Evolutionary conservation across 805 yeast species (phyloP).

Genomic region (Zygosaccharomyces bisporus): DNA sequence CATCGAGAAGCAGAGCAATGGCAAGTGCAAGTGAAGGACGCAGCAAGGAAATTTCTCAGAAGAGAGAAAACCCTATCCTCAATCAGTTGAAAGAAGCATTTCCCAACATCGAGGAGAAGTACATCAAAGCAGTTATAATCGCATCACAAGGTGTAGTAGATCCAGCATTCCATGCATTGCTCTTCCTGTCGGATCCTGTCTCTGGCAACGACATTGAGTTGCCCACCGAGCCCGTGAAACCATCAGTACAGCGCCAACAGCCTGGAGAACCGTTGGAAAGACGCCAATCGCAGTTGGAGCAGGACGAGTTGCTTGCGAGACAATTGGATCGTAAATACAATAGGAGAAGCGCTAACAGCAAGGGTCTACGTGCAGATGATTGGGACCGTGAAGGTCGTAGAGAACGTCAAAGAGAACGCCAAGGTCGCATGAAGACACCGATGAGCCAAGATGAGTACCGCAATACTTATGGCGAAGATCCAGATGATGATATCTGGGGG

Average conservation of each 20-base stretch:
- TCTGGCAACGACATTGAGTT: constrained; percentile 48
- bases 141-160: constrained; percentile 81
- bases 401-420: constrained; percentile 28
- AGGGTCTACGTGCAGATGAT: constrained; percentile 12
- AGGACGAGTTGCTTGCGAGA: constrained; percentile 83
- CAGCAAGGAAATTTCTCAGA: constrained; percentile 4
- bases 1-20: constrained; percentile 21
- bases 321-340: constrained; percentile 65
- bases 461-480: constrained; percentile 33
- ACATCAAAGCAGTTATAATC: constrained; percentile 72
- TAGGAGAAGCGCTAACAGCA: constrained; percentile 13
- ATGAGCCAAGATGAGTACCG: constrained; percentile 17
- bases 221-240: constrained; percentile 36
- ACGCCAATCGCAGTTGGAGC: constrained; percentile 46
- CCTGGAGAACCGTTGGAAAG: constrained; percentile 29
- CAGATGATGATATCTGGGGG: constrained; percentile 50
- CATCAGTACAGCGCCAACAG: constrained; percentile 19
- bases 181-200: constrained; percentile 72
- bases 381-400: constrained; percentile 26
- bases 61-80: constrained; percentile 27
- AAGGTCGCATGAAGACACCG: constrained; percentile 21
- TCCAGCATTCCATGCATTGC: constrained; percentile 82
- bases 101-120: constrained; percentile 68
- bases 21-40: constrained; percentile 3
- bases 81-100: constrained; percentile 78